Conservation (phyloP, 1,284 basidiomycete species). For the Exobasidium rhododendri region DNA sequence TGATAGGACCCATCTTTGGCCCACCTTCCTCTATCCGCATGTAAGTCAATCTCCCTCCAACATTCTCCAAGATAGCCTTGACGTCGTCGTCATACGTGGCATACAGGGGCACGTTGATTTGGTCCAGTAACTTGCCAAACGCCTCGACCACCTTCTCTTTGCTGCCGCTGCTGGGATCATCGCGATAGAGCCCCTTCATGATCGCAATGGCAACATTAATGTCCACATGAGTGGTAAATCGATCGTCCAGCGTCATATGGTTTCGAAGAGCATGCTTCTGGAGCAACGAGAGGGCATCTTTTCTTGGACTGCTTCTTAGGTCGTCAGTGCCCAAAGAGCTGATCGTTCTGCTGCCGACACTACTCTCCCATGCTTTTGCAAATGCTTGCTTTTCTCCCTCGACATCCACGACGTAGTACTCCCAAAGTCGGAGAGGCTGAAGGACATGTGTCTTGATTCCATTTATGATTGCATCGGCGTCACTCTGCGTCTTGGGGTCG, state of each 20-base stretch:
- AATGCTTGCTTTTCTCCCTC: slow-evolving; percentile 28
- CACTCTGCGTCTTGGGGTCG: slow-evolving; percentile 30
- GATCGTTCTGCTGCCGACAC: slow-evolving; percentile 1
- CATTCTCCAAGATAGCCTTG: slow-evolving; percentile 38
- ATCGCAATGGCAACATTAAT: slow-evolving; percentile 23
- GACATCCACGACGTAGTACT: slow-evolving; percentile 45
- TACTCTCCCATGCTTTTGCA: slow-evolving; percentile 19
- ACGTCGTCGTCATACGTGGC: slow-evolving; percentile 41
- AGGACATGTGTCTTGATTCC: slow-evolving; percentile 39
- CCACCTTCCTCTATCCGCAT: slow-evolving; percentile 39
- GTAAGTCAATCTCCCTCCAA: slow-evolving; percentile 40
- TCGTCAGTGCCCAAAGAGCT: slow-evolving; percentile 16
- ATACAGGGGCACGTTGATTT: slow-evolving; percentile 37
- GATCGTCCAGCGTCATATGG: slow-evolving; percentile 28
- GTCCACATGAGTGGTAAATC: slow-evolving; percentile 39
- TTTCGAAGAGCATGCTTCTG: slow-evolving; percentile 32
- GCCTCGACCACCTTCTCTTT: slow-evolving; percentile 19
- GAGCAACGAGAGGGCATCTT: slow-evolving; percentile 14
- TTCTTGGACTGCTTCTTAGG: slow-evolving; percentile 5
- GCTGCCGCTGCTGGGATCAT: not conserved
- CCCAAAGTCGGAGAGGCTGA: slow-evolving; percentile 40
- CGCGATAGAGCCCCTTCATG: slow-evolving; percentile 11
- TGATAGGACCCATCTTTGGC: slow-evolving; percentile 40
- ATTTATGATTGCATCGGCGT: slow-evolving; percentile 32
- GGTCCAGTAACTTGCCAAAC: slow-evolving; percentile 31